Conservation (phyloP, 192 early-diverging fungal genomes). For the Chytriomyces sp. region DNA sequence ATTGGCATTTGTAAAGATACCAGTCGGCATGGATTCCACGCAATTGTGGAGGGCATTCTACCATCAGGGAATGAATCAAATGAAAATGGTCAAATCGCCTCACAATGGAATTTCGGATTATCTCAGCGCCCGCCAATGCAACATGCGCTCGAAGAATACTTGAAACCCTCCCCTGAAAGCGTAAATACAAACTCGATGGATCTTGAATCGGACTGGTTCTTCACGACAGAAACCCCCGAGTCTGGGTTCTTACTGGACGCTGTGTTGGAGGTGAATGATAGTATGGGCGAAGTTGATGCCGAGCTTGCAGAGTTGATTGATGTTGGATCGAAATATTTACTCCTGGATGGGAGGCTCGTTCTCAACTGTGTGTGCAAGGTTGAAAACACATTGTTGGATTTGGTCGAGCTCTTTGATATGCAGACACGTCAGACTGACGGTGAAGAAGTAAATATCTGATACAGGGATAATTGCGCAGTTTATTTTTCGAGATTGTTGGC, state of each 20-base stretch:
- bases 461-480: too few relatives aligned
- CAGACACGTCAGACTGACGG: neutral
- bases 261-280: constrained; percentile 1
- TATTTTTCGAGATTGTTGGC: too few relatives aligned
- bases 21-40: constrained; percentile 2
- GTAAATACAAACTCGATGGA: neutral
- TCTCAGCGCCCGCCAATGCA: neutral
- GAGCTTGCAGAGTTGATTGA: constrained; percentile 20
- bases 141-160: neutral
- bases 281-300: constrained; percentile 13
- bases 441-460: too few relatives aligned
- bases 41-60: constrained; percentile 11
- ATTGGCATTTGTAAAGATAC: constrained; percentile 5
- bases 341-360: constrained; percentile 6
- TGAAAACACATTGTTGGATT: neutral
- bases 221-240: neutral
- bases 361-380: neutral
- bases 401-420: constrained; percentile 8
- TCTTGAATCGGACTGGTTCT: neutral
- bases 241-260: neutral
- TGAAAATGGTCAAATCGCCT: too few relatives aligned
- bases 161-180: neutral
- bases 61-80: neutral
- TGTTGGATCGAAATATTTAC: neutral
- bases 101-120: neutral